Evolutionary conservation across 768 basidiomycete species (phyloP), one percentile per base, ranked within the genome.

Genomic region (Obba rivulosa): DNA sequence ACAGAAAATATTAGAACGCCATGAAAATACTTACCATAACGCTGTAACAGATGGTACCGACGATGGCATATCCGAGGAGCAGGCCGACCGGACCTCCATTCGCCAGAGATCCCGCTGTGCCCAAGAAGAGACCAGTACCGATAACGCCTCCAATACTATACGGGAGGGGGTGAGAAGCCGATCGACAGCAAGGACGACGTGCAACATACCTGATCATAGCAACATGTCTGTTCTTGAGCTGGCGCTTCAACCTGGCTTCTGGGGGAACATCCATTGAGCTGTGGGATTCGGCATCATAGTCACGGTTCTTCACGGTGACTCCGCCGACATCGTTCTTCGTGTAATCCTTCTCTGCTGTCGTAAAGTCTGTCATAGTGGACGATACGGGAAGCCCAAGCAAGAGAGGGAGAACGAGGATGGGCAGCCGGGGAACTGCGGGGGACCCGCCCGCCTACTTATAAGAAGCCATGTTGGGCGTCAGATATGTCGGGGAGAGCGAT

Each of bases 201-300:
- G 8, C 24, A 18, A 53, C 66, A 41, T 44, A 73, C 83, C 85
- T 87, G 55, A 89, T 88, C 86, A 89, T 87, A 43, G 87, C 83
- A 50, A 90, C 75, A 61, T 90, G 88, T 14, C 87, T 73, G 58
- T 86, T 87, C 57, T 67, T 67, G 34, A 65, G 59, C 50, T 65
- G 62, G 5, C 62, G 61, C 42, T 61, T 55, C 35, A 65, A 53
- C 16, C 37, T 41, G 43, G 45, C 49, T 28, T 54, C 48, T 18
- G 17, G 28, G 21, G 46, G 52, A 31, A 35, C 28, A 24, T 20
- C 43, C 16, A 36, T 37, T 8, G 51, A 43, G 18, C 8, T 4
- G 37, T 35, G 46, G 31, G 48, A 47, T 45, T 57, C 57, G 45
- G 52, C 34, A 45, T 57, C 50, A 17, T 54, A 50, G 43, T 52